Evolutionary conservation across 495 filamentous ascomycete species (phyloP).

Genomic region (Penicillium diatomitis): DNA sequence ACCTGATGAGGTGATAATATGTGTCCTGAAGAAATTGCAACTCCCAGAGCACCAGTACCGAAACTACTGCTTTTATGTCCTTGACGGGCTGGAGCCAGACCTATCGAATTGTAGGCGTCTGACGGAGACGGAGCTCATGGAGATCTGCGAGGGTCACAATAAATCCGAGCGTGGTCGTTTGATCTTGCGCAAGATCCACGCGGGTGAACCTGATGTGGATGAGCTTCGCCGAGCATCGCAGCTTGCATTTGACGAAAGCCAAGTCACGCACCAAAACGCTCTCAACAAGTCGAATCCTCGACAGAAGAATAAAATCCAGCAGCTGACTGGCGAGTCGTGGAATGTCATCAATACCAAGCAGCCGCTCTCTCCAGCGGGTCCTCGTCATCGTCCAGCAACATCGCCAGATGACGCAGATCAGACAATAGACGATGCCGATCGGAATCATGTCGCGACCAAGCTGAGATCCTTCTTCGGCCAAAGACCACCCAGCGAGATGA

Average conservation of each 20-base stretch:
- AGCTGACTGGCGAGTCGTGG: conserved; percentile 76
- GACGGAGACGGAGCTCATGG: conserved; percentile 74
- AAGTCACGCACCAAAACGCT: conserved; percentile 56
- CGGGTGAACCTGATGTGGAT: conserved; percentile 71
- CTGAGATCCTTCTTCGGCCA: conserved; percentile 77
- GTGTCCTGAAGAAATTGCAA: conserved; percentile 73
- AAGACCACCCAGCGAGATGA: conserved; percentile 90
- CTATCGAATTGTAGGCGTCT: conserved; percentile 68
- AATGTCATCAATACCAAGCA: conserved; percentile 59
- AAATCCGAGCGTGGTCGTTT: conserved; percentile 75
- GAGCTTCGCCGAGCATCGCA: conserved; percentile 75
- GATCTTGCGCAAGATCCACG: conserved; percentile 81
- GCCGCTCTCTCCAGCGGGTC: conserved; percentile 67
- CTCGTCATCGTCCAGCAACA: conserved; percentile 48
- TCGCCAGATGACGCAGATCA: conserved; percentile 43
- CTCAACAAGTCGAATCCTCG: conserved; percentile 54
- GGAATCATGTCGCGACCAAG: conserved; percentile 47
- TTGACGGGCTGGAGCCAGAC: conserved; percentile 76
- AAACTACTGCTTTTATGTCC: conserved; percentile 74
- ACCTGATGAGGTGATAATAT: conserved; percentile 79
- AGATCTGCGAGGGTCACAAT: conserved; percentile 55
- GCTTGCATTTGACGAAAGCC: conserved; percentile 75
- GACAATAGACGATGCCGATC: conserved; percentile 31
- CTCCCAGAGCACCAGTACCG: conserved; percentile 66
- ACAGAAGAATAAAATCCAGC: conserved; percentile 68